Conservation (phyloP, 768 basidiomycete genomes). For the Hypsizygus marmoreus region DNA sequence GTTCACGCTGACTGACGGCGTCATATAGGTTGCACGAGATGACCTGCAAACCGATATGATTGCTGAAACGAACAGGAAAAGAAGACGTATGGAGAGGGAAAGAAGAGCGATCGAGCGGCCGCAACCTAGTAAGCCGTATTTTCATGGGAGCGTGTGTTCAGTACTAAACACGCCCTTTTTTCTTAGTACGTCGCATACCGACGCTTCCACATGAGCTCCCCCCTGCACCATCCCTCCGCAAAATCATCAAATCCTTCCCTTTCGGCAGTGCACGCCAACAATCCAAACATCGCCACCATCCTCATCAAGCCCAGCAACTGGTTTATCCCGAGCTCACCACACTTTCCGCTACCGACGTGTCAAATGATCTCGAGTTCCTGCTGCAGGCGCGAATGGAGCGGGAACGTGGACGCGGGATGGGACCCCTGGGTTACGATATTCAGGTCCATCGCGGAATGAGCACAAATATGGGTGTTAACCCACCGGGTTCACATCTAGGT, state of each 20-base stretch:
- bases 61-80: conserved; percentile 85
- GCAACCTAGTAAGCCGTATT: conserved; percentile 56
- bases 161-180: conserved; percentile 3
- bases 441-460: conserved; percentile 12
- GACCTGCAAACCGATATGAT: conserved; percentile 86
- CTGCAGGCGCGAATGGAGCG: conserved; percentile 43
- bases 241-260: conserved; percentile 63
- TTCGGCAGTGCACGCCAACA: conserved; percentile 37
- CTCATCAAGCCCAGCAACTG: conserved; percentile 24
- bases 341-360: conserved; percentile 49
- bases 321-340: conserved; percentile 49
- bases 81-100: conserved; percentile 83
- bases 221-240: conserved; percentile 63
- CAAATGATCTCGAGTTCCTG: conserved; percentile 56
- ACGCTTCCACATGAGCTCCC: conserved; percentile 50
- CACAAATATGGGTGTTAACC: conserved; percentile 10
- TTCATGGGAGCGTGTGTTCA: background rate
- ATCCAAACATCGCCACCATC: conserved; percentile 18
- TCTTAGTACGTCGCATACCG: conserved; percentile 64
- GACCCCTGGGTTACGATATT: conserved; percentile 19
- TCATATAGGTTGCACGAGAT: conserved; percentile 66
- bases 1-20: conserved; percentile 8
- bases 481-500: conserved; percentile 1
- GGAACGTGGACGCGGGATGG: conserved; percentile 18
- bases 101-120: conserved; percentile 78